A percentile compares a stretch with the other conserved stretches of the same genome.
phyloP scores from a whole-genome alignment of 805 yeast genomes.

The Kuraishia hungarica region DNA sequence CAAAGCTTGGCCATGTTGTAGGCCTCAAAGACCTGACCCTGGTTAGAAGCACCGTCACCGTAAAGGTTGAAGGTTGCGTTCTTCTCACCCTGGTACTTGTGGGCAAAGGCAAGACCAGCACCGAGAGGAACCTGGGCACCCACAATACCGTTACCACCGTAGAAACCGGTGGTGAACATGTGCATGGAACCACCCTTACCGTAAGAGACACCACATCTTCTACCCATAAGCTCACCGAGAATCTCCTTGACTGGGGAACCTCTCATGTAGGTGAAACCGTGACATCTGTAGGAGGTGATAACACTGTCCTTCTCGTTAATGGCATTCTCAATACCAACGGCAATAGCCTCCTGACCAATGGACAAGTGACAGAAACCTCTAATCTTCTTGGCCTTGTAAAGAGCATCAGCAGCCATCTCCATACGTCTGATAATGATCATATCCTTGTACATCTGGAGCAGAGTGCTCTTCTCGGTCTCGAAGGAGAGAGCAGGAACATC shows the following conservation, averaged over 20 bases:
- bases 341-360: constrained; percentile 97
- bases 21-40: constrained; percentile 97
- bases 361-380: constrained; percentile 99
- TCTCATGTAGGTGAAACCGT: constrained; percentile 95
- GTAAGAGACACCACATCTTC: constrained; percentile 86
- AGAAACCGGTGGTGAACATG: constrained; percentile 91
- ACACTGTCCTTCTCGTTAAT: constrained; percentile 77
- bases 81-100: constrained; percentile 76
- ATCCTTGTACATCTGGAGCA: constrained; percentile 92
- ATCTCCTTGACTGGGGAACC: constrained; percentile 89
- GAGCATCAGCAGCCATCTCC: constrained; percentile 98
- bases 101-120: constrained; percentile 97
- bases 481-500: constrained; percentile 63
- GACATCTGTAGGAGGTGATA: constrained; percentile 97
- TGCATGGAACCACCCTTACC: constrained; percentile 99
- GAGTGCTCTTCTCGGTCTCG: constrained; percentile 70
- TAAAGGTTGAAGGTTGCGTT: constrained; percentile 82
- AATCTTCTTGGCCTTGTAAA: constrained; percentile 96
- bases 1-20: constrained; percentile 99
- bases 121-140: constrained; percentile 99
- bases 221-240: constrained; percentile 94
- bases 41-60: constrained; percentile 99
- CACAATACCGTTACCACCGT: constrained; percentile 99
- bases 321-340: constrained; percentile 97
- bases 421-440: constrained; percentile 91